Conservation (phyloP, 257 asterid species). For the Euphrasia confusa region DNA sequence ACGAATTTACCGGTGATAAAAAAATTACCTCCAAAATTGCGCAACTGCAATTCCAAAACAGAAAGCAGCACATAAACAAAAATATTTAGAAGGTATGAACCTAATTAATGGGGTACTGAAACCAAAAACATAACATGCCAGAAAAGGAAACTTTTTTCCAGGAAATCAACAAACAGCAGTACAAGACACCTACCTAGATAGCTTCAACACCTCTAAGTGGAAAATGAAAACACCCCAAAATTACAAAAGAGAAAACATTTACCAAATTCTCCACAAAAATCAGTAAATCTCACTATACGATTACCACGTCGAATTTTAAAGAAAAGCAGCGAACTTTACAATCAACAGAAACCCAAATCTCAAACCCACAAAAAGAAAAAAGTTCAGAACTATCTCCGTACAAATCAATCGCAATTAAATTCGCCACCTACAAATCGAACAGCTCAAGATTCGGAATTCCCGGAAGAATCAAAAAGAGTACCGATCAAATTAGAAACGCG, state of each 20-base stretch:
- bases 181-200: background rate
- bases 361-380: background rate
- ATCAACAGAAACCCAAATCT: conserved; percentile 15
- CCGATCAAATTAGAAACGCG: background rate
- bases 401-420: conserved; percentile 16
- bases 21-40: conserved; percentile 38
- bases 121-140: background rate
- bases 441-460: conserved; percentile 29
- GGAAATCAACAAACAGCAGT: conserved; percentile 7
- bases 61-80: conserved; percentile 30
- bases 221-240: background rate
- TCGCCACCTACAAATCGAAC: conserved; percentile 15
- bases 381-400: background rate
- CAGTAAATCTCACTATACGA: conserved; percentile 1
- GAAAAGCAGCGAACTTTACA: conserved; percentile 11
- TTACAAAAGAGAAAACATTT: background rate
- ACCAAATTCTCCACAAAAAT: background rate
- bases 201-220: conserved; percentile 5
- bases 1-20: conserved; percentile 50
- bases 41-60: conserved; percentile 47
- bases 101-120: conserved; percentile 6
- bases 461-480: conserved; percentile 6
- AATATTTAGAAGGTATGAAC: conserved; percentile 11
- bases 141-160: background rate
- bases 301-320: background rate